Base-by-base conservation (phyloP, 2,329 filamentous ascomycete genomes). In the Pyrenophora tritici-repentis region DNA sequence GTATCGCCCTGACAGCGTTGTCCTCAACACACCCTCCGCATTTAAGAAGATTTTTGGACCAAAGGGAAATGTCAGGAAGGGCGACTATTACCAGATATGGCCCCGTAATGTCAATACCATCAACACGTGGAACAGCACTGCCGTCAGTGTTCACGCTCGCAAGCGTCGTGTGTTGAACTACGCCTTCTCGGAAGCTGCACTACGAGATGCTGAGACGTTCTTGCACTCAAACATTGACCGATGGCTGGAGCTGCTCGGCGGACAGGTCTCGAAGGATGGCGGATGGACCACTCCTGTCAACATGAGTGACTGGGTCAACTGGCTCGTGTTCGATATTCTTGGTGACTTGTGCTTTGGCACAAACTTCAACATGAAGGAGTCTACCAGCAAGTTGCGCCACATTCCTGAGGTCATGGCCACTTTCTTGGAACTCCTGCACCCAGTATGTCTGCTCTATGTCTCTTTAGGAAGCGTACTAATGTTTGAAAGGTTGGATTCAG, bases 1-100 rank as follows among this genome's bases (percentile, higher is more conserved):
- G 18, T 89, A 86, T 62, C 86, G 86, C 0, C 90, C 90, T 37
- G 89, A 90, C 72, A 84, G 83, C 56, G 75, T 95, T 36, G 88
- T 86, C 0, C 83, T 93, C 75, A 91, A 92, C 77, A 85, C 84
- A 52, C 83, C 81, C 51, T 78, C 50, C 47, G 73, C 73, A 1
- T 63, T 76, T 38, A 72, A 73, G 41, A 73, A 73, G 18, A 78
- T 81, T 53, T 79, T 79, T 53, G 70, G 75, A 37, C 68, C 70
- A 54, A 68, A 70, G 33, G 70, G 73, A 34, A 78, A 79, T 55
- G 72, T 78, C n/a, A 73, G 70, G 22, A 80, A 79, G 46, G 68
- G 71, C 5, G 60, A 72, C 18, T 77, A 73, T 50, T 80, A 80
- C 60, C 61, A 66, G 17, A 69, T 74, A 8, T 76, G 78, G 63